Evolutionary conservation across 164 flowering plant genomes (phyloP).

Genomic region (Aristolochia fimbriata): DNA sequence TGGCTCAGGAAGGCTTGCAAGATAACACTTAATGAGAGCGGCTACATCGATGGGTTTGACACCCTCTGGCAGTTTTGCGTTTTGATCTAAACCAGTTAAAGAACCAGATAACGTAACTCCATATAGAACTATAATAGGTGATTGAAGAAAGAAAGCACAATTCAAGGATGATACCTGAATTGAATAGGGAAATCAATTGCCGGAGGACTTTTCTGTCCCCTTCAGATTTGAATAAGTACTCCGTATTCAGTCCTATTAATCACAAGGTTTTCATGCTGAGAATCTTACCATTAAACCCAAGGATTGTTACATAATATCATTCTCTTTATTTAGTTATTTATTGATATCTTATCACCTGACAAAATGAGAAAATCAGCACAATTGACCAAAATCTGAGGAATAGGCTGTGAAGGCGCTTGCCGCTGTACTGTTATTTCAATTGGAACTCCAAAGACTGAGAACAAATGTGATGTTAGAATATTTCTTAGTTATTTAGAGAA

Average conservation of each 20-base stretch:
- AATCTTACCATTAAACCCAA: not conserved
- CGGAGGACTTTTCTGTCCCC: slow-evolving; percentile 66
- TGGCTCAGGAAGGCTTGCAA: slow-evolving; percentile 93
- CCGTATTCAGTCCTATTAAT: slow-evolving; percentile 51
- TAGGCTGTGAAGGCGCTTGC: slow-evolving; percentile 51
- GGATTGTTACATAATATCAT: not conserved
- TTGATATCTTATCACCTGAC: slow-evolving; percentile 44
- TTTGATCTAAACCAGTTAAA: slow-evolving; percentile 36
- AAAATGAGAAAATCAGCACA: slow-evolving; percentile 83
- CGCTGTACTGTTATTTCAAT: slow-evolving; percentile 74
- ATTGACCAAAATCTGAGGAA: slow-evolving; percentile 64
- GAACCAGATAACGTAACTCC: not conserved
- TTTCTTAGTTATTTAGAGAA: too few relatives aligned
- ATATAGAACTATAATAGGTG: slow-evolving; percentile 1
- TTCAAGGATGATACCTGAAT: slow-evolving; percentile 44
- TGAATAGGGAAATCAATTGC: slow-evolving; percentile 64
- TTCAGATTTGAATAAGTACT: slow-evolving; percentile 57
- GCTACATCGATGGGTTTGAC: slow-evolving; percentile 61
- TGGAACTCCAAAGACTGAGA: slow-evolving; percentile 80
- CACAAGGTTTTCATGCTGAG: not conserved
- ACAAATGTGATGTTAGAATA: not conserved
- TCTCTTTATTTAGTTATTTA: not conserved
- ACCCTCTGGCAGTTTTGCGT: slow-evolving; percentile 69
- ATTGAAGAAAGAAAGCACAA: not conserved
- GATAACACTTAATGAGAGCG: slow-evolving; percentile 57